These are phyloP conservation scores for Phytophthora litchii DNA, from an alignment of 352 stramenopile species.

Conservation along the genomic window DNA sequence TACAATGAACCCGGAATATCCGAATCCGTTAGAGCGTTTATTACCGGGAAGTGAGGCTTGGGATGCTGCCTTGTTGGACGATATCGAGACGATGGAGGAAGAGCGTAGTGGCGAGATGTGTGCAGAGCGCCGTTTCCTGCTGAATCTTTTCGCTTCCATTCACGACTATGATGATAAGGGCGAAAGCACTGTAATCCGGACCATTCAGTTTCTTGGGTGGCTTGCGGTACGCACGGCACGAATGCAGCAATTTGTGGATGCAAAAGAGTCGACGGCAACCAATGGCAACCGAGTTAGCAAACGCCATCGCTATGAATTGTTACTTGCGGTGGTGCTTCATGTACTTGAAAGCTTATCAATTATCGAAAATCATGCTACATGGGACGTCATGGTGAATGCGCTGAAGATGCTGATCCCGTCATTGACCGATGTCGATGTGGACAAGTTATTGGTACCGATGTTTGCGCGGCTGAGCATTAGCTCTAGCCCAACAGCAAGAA, in stretches of 20 bases:
- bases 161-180: constrained; percentile 90
- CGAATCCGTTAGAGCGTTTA: constrained; percentile 61
- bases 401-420: constrained; percentile 75
- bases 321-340: constrained; percentile 79
- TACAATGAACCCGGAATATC: constrained; percentile 51
- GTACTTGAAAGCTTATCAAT: constrained; percentile 88
- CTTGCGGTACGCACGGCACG: constrained; percentile 70
- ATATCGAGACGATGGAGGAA: constrained; percentile 67
- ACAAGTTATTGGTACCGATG: constrained; percentile 77
- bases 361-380: constrained; percentile 90
- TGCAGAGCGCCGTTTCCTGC: constrained; percentile 74
- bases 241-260: constrained; percentile 60
- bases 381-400: constrained; percentile 89
- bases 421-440: constrained; percentile 65
- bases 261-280: constrained; percentile 30
- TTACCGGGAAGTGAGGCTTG: constrained; percentile 54
- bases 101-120: constrained; percentile 74
- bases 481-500: constrained; percentile 81
- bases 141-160: constrained; percentile 87
- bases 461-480: constrained; percentile 83
- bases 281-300: constrained; percentile 29
- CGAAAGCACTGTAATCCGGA: constrained; percentile 83
- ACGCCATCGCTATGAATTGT: constrained; percentile 63
- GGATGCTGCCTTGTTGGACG: constrained; percentile 59
- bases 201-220: constrained; percentile 84